Base-by-base conservation (phyloP, 768 basidiomycete genomes). In the Mrakia frigida region DNA sequence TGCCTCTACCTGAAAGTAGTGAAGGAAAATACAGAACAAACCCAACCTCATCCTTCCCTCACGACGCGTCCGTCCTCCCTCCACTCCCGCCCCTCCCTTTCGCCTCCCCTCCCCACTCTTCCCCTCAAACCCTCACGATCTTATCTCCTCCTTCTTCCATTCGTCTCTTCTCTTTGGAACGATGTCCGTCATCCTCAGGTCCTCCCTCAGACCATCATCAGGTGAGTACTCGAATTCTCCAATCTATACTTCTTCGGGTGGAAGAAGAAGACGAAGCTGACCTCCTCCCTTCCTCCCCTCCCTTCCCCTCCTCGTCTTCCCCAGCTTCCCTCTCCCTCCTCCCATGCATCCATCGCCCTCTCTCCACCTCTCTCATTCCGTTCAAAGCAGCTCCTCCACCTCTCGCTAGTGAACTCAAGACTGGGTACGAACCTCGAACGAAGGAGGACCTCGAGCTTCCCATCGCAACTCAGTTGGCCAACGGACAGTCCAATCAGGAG, bases 401-500 rank as follows among this genome's bases (percentile, higher is more conserved):
- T 23, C 52, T 37, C 25, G 50, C 46, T 2, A 35, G 11, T 33
- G 52, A 52, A 33, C 28, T 72, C 3, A 37, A 72, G 70, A 59
- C 46, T 3, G 46, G 50, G 14, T 56, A 53, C 18, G 46, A 50
- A 53, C 53, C 70, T 16, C 31, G 46, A 25, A 25, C 52, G 25
- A 23, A 59, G 25, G 70, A 72, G 52, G 70, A 50, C 23, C 53
- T 37, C 13, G 53, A 31, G 21, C 52, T 35, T 9, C 70, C 70
- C 31, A 33, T 46, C 35, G 31, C 28, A 18, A 68, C 61, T 28
- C 13, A 67, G 13, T 21, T 93, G 69, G 94, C 94, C 16, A 87
- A 90, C 81, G 87, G 86, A 61, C 91, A 89, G 68, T 93, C 91
- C 41, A 92, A 92, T 80, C 93, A 95, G 82, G 86, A 88, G 76